Evolutionary conservation across 2,329 filamentous ascomycete species (phyloP).

Genomic region (Curvularia lunata): DNA sequence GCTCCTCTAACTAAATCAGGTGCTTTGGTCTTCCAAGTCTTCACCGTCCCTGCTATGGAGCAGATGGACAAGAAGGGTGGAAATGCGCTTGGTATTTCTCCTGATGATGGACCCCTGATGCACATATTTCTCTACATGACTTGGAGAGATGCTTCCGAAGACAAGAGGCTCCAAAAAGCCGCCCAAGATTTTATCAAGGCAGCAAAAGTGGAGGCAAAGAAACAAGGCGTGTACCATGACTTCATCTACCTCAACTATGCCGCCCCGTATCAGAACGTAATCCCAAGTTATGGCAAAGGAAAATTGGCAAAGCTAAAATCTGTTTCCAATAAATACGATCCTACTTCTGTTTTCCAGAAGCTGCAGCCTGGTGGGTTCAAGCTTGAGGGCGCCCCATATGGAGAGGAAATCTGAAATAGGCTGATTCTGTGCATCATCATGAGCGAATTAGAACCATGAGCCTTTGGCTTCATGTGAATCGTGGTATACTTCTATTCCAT

Average conservation of each 20-base stretch:
- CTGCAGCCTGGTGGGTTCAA: constrained; percentile 31
- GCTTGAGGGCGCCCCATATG: constrained; percentile 25
- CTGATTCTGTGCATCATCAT: neutral
- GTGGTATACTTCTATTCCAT: too few relatives aligned
- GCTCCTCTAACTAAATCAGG: constrained; percentile 29
- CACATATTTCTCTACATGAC: constrained; percentile 22
- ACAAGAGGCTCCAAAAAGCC: constrained; percentile 15
- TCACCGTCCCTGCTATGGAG: constrained; percentile 28
- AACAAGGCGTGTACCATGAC: constrained; percentile 18
- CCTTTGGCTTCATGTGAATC: neutral
- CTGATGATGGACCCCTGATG: constrained; percentile 26
- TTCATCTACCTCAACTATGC: constrained; percentile 56
- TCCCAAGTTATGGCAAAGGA: constrained; percentile 51
- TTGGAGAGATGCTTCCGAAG: constrained; percentile 22
- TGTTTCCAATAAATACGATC: constrained; percentile 32
- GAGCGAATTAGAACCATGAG: neutral
- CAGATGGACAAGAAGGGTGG: constrained; percentile 37
- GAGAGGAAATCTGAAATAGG: neutral
- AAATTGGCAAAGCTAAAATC: constrained; percentile 39
- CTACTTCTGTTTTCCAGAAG: constrained; percentile 28
- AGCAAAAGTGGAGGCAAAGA: constrained; percentile 27
- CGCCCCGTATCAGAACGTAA: constrained; percentile 50
- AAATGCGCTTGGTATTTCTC: constrained; percentile 36
- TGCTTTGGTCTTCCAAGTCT: constrained; percentile 29
- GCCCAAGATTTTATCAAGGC: constrained; percentile 23